Conservation (phyloP, 805 yeast species). For the Tetrapisispora phaffii region DNA sequence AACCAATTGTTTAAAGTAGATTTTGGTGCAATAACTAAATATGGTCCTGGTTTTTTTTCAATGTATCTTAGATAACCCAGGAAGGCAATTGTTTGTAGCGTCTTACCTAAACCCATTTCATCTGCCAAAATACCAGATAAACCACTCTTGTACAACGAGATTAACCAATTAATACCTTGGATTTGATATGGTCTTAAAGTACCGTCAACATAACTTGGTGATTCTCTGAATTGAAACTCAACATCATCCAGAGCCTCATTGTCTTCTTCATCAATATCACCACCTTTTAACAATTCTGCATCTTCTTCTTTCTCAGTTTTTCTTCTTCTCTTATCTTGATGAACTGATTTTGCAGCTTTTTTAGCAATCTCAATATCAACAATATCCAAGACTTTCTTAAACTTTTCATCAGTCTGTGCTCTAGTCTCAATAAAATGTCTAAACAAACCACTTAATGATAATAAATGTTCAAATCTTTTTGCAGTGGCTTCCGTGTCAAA, state of each 20-base stretch:
- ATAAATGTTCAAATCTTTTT: slow-evolving; percentile 54
- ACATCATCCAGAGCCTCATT: slow-evolving; percentile 13
- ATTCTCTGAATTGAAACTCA: slow-evolving; percentile 55
- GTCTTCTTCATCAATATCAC: slow-evolving; percentile 16
- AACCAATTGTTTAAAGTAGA: slow-evolving; percentile 76
- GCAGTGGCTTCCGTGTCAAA: slow-evolving; percentile 53
- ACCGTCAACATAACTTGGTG: slow-evolving; percentile 68
- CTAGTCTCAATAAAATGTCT: slow-evolving; percentile 58
- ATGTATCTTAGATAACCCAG: slow-evolving; percentile 61
- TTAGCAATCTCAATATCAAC: slow-evolving; percentile 17
- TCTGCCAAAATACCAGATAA: slow-evolving; percentile 73
- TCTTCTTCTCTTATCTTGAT: slow-evolving; percentile 42
- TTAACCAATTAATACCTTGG: slow-evolving; percentile 74
- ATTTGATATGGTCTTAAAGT: slow-evolving; percentile 62
- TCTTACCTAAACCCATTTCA: slow-evolving; percentile 81
- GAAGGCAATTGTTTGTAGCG: slow-evolving; percentile 69
- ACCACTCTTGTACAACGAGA: slow-evolving; percentile 55
- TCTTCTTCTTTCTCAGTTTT: slow-evolving; percentile 74
- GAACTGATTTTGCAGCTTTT: slow-evolving; percentile 10
- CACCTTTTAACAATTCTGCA: slow-evolving; percentile 52
- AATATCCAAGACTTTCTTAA: slow-evolving; percentile 42
- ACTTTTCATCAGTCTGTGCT: slow-evolving; percentile 50
- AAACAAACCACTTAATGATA: slow-evolving; percentile 57
- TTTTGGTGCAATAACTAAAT: slow-evolving; percentile 67
- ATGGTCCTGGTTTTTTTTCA: slow-evolving; percentile 57